These are phyloP conservation scores for Tolypocladium paradoxum DNA, from an alignment of 2,329 filamentous ascomycete genomes.

Conservation along the genomic window DNA sequence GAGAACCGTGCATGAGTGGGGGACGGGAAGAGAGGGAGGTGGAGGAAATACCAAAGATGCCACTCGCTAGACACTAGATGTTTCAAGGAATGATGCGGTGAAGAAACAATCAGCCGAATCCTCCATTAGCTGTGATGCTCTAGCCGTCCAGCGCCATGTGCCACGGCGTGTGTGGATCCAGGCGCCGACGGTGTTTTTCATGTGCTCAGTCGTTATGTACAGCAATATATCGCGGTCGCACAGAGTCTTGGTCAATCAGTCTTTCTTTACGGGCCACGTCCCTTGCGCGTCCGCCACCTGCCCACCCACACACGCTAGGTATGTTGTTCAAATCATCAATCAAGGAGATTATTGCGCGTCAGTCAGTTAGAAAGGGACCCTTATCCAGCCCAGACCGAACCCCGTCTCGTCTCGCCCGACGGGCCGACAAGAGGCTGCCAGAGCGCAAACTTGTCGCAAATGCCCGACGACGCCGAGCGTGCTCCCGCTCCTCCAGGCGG, in stretches of 20 bases:
- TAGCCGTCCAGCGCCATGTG: too few relatives aligned
- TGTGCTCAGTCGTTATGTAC: neutral
- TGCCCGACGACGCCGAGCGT: neutral
- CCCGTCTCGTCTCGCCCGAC: neutral
- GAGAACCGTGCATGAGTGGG: conserved; percentile 3
- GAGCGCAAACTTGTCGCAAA: neutral
- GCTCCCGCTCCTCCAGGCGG: neutral
- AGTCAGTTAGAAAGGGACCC: too few relatives aligned
- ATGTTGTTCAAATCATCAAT: neutral
- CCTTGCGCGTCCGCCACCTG: neutral
- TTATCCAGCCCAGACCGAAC: neutral
- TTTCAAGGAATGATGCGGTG: conserved; percentile 12
- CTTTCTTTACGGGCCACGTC: neutral
- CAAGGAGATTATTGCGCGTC: too few relatives aligned
- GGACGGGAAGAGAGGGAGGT: conserved; percentile 8
- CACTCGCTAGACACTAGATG: conserved; percentile 27
- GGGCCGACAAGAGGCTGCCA: neutral
- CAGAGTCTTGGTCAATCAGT: neutral
- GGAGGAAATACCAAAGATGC: conserved; percentile 24
- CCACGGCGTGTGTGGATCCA: too few relatives aligned
- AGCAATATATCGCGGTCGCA: neutral
- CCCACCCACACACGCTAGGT: neutral
- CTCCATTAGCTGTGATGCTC: neutral
- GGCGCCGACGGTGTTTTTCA: neutral
- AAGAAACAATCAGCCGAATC: conserved; percentile 5